Evolutionary conservation across 495 filamentous ascomycete species (phyloP), one percentile per base, ranked within the genome.

Genomic region (Aspergillus heteromorphus): DNA sequence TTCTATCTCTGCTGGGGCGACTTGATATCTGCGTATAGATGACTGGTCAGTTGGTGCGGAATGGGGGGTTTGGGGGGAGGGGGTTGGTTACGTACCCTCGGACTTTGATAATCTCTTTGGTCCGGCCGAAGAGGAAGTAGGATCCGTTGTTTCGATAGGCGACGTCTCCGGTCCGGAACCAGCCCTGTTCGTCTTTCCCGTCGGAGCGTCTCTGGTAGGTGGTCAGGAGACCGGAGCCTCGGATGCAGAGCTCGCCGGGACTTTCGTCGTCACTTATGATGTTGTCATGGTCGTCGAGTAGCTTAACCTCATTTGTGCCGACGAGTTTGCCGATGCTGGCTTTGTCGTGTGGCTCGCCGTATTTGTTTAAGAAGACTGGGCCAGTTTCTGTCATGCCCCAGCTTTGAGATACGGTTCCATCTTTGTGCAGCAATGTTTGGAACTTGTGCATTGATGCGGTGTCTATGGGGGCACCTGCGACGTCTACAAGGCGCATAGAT

Each of bases 1-100:
- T 63, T 96, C 91, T 1, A 96, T 70, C 71, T 96, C 91, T 0
- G 90, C 88, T 0, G 91, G 90, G 1, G 89, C 85, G 4, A 96
- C 88, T 66, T 19, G 27, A 8, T 53, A 53, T 0, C 50, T 53
- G 40, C 2, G 6, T 31, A 43, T 13, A 16, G 23, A 5, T 21
- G 41, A 16, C 17, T 27, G 92, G 89, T 55, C 63, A 65, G 45
- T 61, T 69, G 25, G 11, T 18, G 20, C 16, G 17, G 34, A 4
- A n/a, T 29, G 2, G 11, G 19, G 17, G 11, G 20, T 6, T 6
- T 31, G 17, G 19, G 13, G n/a, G 10, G 20, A 18, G 8, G 17
- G 10, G 30, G 23, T n/a, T n/a, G n/a, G 20, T 21, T 23, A 64
- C 65, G 50, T 61, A 72, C 69, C 69, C 69, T 57, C 68, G 49